Conservation (phyloP, 1,284 basidiomycete species). For the Cutaneotrichosporon daszewskae region DNA sequence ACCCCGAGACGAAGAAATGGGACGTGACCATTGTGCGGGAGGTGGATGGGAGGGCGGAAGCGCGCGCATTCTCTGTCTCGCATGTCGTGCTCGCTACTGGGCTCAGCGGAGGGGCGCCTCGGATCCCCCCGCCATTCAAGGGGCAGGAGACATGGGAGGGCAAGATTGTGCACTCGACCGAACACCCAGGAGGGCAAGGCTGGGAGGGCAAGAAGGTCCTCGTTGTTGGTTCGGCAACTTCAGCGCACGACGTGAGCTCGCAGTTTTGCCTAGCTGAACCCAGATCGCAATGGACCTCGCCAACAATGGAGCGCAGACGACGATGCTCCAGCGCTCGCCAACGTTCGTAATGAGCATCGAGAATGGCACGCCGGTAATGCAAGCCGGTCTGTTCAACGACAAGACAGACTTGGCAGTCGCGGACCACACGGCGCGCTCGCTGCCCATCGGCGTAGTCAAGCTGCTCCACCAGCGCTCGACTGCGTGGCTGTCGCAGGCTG, state of each 20-base stretch:
- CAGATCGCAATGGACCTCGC: conserved; percentile 51
- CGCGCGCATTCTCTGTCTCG: conserved; percentile 52
- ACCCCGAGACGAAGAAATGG: conserved; percentile 57
- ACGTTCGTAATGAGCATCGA: conserved; percentile 59
- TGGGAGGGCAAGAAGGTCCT: conserved; percentile 59
- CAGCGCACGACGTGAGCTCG: conserved; percentile 52
- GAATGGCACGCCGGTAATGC: conserved; percentile 51
- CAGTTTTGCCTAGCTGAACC: too few species aligned
- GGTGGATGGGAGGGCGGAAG: conserved; percentile 43
- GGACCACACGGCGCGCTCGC: too few species aligned
- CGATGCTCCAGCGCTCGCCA: conserved; percentile 59
- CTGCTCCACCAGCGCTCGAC: conserved; percentile 49
- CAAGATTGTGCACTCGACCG: conserved; percentile 58
- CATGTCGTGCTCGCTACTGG: conserved; percentile 57
- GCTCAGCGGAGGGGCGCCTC: conserved; percentile 55
- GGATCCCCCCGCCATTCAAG: conserved; percentile 48
- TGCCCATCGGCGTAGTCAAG: conserved; percentile 48
- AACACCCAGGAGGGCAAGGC: conserved; percentile 52
- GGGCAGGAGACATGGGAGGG: conserved; percentile 56
- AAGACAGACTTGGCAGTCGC: too few species aligned
- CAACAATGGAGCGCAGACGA: conserved; percentile 54
- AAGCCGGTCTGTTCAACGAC: too few species aligned
- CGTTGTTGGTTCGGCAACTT: conserved; percentile 59
- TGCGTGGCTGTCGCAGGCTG: conserved; percentile 55
- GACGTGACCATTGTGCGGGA: conserved; percentile 50